Evolutionary conservation across 2,329 filamentous ascomycete species (phyloP), one percentile per base, ranked within the genome.

Genomic region (Teratosphaeriaceae sp.): DNA sequence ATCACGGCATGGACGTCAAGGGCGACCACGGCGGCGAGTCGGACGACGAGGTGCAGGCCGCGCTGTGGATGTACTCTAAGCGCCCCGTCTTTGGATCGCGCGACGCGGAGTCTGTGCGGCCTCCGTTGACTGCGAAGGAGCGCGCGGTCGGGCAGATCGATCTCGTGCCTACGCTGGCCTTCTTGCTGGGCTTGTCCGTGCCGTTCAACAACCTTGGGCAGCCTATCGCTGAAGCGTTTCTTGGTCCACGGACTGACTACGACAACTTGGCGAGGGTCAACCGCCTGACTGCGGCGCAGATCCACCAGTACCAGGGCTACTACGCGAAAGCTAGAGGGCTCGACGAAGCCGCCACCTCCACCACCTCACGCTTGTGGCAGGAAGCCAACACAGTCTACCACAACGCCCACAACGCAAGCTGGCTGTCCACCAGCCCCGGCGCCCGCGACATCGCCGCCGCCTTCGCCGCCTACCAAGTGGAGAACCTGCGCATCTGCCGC

Each of bases 21-120:
- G 92, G 92, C 15, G 92, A 98, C 53, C 92, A 98, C 60, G 92
- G 92, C n/a, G 92, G 92, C 42, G 92, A 98, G 69, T 96, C 90
- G 23, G 87, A 96, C 54, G 88, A 97, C 51, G 92, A 98, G 63
- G 79, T 98, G 5, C 82, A 98, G 64, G 88, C 92, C 43, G 88
- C 92, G 2, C 66, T 98, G 36, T 98, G 92, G 90, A 94, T 98
- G 88, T 98, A 97, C 64, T 94, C 92, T 1, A 94, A 89, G 64
- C 82, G 79, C 54, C 80, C 81, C 0, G 65, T 86, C 8, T 98
- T 98, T 64, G 92, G 92, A 13, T 81, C 88, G 29, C 85, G 79
- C 1, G 73, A 78, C 38, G 68, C 78, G 2, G 75, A 79, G 5
- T 76, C 74, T 51, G 61, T 67, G 12, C 68, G 71, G n/a, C 76